Evolutionary conservation across 2,329 filamentous ascomycete genomes (phyloP), one percentile per base, ranked within the genome.

Genomic region (Sarocladium oryzae): DNA sequence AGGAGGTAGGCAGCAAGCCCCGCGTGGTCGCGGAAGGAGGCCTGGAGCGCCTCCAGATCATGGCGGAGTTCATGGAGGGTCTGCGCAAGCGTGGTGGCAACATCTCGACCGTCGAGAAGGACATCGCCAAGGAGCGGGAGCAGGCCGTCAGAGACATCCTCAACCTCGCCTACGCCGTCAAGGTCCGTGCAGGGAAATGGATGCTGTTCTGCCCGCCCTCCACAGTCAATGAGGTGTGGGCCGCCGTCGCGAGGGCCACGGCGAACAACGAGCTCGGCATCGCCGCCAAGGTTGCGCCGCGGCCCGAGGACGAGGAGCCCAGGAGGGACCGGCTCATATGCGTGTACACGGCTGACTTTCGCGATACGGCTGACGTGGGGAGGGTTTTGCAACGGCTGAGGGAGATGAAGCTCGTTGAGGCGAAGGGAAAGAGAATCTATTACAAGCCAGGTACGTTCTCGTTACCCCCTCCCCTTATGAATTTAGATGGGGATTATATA

Each of bases 271-370:
- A 86, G 56, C 76, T 95, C 2, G 89, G 89, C 0, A 77, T 82
- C 35, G 76, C 72, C 1, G 86, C 88, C 9, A 95, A 93, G 67
- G 85, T 91, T 11, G 65, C 84, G 1, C 81, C 86, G 1, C 69
- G 73, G 43, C 64, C 76, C 9, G 69, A 67, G 5, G 65, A 66
- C 1, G 66, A 70, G n/a, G 61, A 68, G 43, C 53, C 55, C 5
- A 60, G 67, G 21, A 73, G 66, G 38, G 66, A 70, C 18, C 75
- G 82, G 18, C 67, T 93, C 37, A 81, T 95, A 23, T 91, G 86
- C 57, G 72, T 95, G 7, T 95, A 95, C 65, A 95, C 88, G 4
- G 70, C 73, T 37, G 82, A 95, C 63, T 93, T 90, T 61, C 71
- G 71, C 24, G 82, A 95, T 61, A 74, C 69, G 49, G 69, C 75